A percentile compares a stretch with the other conserved stretches of the same genome.
Evolutionary conservation across 257 asterid genomes (phyloP).

Genomic region (Solanum gandarillasii): DNA sequence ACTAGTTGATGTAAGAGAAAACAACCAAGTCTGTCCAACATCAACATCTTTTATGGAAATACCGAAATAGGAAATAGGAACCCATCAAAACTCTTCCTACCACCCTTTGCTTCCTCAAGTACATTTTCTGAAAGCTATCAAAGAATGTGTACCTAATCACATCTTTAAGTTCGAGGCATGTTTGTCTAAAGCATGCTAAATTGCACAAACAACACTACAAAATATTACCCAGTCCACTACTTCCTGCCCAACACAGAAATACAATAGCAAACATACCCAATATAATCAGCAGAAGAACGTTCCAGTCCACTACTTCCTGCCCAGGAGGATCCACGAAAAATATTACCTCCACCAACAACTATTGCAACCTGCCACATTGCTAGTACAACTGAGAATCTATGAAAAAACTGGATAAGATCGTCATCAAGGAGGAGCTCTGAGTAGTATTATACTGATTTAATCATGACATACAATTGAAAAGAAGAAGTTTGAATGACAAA

Average conservation of each 20-base stretch:
- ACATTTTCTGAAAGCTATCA: neutral
- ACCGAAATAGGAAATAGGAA: neutral
- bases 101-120: neutral
- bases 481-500: neutral
- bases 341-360: slow-evolving; percentile 97
- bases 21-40: neutral
- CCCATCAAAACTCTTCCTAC: neutral
- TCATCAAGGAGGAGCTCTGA: neutral
- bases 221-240: neutral
- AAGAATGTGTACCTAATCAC: neutral
- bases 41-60: neutral
- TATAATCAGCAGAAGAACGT: slow-evolving; percentile 82
- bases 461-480: neutral
- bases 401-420: neutral
- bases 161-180: neutral
- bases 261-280: slow-evolving; percentile 40
- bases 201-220: neutral
- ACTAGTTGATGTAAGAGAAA: neutral
- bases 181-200: neutral
- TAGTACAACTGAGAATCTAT: neutral
- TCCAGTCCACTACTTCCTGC: slow-evolving; percentile 94
- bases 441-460: neutral
- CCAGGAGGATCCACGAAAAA: slow-evolving; percentile 93
- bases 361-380: slow-evolving; percentile 67
- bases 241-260: neutral